These are phyloP conservation scores for Aquilaria agallochum DNA, from an alignment of 441 rosid genomes.

Conservation along the genomic window DNA sequence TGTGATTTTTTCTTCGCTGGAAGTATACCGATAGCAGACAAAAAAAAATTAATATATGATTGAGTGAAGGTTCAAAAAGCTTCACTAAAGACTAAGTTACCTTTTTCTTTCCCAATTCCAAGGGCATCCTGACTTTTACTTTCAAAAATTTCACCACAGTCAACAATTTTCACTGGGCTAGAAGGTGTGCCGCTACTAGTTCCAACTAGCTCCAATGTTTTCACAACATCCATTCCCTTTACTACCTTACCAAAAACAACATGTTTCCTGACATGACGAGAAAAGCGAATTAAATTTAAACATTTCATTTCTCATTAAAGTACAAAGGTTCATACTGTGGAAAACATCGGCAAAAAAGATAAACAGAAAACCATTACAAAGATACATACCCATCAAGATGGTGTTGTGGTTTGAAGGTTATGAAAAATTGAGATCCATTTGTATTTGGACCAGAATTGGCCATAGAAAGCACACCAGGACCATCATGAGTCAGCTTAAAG, in stretches of 20 bases:
- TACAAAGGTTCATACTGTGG: conserved; percentile 1
- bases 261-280: conserved; percentile 63
- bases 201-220: conserved; percentile 78
- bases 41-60: background rate
- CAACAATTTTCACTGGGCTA: conserved; percentile 57
- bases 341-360: background rate
- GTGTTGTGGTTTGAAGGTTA: conserved; percentile 73
- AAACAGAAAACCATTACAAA: background rate
- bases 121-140: conserved; percentile 41
- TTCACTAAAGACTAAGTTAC: conserved; percentile 21
- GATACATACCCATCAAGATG: conserved; percentile 85
- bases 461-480: conserved; percentile 90
- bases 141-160: conserved; percentile 67
- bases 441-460: conserved; percentile 94
- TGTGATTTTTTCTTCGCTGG: conserved; percentile 59
- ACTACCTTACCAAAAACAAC: conserved; percentile 92
- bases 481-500: conserved; percentile 74
- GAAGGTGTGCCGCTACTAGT: conserved; percentile 63
- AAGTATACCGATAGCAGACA: conserved; percentile 17
- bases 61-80: too few relatives aligned
- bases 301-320: conserved; percentile 10
- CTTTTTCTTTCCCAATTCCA: conserved; percentile 52
- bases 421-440: conserved; percentile 95
- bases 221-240: conserved; percentile 76
- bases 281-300: conserved; percentile 13